Conservation (phyloP, 495 filamentous ascomycete genomes). For the Aspergillus steynii region DNA sequence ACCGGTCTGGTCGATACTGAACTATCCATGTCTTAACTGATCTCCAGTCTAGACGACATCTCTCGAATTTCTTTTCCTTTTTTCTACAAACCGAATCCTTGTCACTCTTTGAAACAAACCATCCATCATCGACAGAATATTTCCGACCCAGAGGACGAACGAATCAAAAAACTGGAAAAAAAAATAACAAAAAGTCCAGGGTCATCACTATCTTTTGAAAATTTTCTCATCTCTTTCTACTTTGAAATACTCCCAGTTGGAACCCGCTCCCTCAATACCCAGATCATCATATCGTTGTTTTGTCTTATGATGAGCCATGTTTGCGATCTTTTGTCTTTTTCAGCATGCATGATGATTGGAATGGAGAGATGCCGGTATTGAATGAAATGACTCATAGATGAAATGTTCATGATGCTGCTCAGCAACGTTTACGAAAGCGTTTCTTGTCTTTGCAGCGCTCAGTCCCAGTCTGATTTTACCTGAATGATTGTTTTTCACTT, state of each 20-base stretch:
- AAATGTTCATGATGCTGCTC: conserved; percentile 25
- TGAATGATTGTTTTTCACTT: conserved; percentile 19
- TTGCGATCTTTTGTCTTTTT: conserved; percentile 1
- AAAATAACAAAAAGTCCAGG: conserved; percentile 21
- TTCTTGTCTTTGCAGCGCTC: conserved; percentile 15
- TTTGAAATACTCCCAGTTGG: conserved; percentile 5
- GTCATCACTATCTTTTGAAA: conserved; percentile 15
- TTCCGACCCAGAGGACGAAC: neutral
- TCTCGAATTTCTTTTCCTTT: conserved; percentile 20
- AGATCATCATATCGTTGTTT: conserved; percentile 15
- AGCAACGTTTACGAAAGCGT: conserved; percentile 18
- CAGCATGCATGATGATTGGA: conserved; percentile 25
- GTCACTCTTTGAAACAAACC: conserved; percentile 9
- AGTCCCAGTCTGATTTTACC: conserved; percentile 8
- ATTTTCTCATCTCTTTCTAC: conserved; percentile 9
- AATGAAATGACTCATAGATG: conserved; percentile 29
- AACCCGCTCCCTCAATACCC: conserved; percentile 14
- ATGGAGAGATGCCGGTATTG: conserved; percentile 29
- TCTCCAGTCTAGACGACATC: conserved; percentile 4
- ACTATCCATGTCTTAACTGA: neutral
- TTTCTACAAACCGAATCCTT: conserved; percentile 7
- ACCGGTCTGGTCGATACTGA: neutral
- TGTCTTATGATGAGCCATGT: conserved; percentile 9
- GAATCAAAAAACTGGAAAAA: conserved; percentile 17
- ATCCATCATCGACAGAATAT: conserved; percentile 4